Evolutionary conservation across 2,329 filamentous ascomycete genomes (phyloP).

Genomic region (Alternaria infectoria): DNA sequence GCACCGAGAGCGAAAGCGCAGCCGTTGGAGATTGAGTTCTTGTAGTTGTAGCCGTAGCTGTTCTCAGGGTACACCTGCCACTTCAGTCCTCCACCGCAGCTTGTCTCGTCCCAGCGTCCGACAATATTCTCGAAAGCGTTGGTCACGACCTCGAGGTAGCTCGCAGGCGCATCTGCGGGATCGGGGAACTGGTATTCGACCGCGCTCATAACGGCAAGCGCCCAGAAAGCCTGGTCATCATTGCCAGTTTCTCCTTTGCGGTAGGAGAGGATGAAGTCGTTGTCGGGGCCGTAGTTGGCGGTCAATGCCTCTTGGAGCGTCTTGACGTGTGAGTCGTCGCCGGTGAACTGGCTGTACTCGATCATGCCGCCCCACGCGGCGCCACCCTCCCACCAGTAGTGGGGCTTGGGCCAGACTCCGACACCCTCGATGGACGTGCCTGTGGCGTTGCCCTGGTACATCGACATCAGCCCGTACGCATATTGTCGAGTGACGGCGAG

Average conservation of each 20-base stretch:
- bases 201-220: constrained; percentile 69
- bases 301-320: constrained; percentile 53
- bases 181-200: constrained; percentile 72
- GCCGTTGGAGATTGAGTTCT: constrained; percentile 81
- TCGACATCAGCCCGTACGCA: constrained; percentile 43
- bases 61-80: constrained; percentile 85
- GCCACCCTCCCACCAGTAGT: constrained; percentile 58
- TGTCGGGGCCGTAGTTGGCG: constrained; percentile 49
- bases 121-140: constrained; percentile 77
- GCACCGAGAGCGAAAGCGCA: constrained; percentile 84
- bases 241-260: constrained; percentile 60
- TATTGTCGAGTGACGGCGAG: constrained; percentile 36
- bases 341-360: constrained; percentile 56
- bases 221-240: constrained; percentile 79
- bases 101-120: constrained; percentile 70
- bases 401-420: constrained; percentile 52
- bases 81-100: constrained; percentile 74
- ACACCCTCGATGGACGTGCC: constrained; percentile 31
- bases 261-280: constrained; percentile 55
- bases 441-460: constrained; percentile 42
- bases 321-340: constrained; percentile 52
- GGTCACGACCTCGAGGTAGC: constrained; percentile 69
- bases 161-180: constrained; percentile 52
- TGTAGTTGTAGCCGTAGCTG: constrained; percentile 76
- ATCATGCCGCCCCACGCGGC: constrained; percentile 47